Conservation (phyloP, 75 land plant species). For the Gnetum montanum region DNA sequence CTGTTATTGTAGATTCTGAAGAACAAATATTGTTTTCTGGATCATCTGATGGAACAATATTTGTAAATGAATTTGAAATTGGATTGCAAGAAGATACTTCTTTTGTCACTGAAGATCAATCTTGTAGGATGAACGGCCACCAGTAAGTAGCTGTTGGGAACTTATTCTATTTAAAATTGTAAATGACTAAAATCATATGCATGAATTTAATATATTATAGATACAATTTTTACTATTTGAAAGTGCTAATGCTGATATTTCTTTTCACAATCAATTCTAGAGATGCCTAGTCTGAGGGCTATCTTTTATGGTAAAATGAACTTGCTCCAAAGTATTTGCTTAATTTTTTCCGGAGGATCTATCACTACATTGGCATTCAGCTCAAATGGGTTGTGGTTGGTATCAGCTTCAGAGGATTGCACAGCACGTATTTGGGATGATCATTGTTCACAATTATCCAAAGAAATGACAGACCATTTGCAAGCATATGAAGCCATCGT, state of each 20-base stretch:
- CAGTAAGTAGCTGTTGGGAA: slow-evolving; percentile 7
- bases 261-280: no score
- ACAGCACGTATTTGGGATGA: slow-evolving; percentile 53
- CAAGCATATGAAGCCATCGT: no score
- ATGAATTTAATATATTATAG: no score
- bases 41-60: slow-evolving; percentile 42
- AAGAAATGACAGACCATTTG: no score
- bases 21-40: slow-evolving; percentile 47
- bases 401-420: slow-evolving; percentile 57
- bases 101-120: slow-evolving; percentile 17
- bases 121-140: slow-evolving; percentile 14
- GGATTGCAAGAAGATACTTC: slow-evolving; percentile 23
- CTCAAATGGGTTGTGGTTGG: slow-evolving; percentile 22
- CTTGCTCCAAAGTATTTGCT: no score
- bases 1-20: slow-evolving; percentile 33
- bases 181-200: no score
- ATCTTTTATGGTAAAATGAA: no score
- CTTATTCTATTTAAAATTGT: no score
- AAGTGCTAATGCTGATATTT: no score
- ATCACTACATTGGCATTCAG: slow-evolving; percentile 47
- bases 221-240: no score
- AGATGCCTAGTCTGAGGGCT: no score
- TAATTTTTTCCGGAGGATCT: slow-evolving; percentile 28
- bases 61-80: slow-evolving; percentile 26
- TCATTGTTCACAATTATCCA: no score